Evolutionary conservation across 306 rosid species (phyloP).

Genomic region (Sophora flavescens): DNA sequence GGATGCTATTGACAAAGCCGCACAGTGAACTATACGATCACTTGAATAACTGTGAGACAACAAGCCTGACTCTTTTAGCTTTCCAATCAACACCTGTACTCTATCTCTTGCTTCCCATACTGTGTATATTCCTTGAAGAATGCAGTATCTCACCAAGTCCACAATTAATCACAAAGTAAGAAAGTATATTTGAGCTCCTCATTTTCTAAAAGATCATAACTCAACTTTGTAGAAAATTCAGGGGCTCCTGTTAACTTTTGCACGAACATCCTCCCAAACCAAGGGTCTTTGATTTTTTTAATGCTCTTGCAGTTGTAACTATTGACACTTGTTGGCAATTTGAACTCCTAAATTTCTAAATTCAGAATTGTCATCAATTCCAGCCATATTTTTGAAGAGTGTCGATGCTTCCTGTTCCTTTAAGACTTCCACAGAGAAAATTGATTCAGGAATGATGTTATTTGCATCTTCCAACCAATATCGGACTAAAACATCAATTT

Average conservation of each 20-base stretch:
- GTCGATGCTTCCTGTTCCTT: background rate
- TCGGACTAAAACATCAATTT: background rate
- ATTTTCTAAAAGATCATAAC: background rate
- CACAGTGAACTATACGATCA: constrained; percentile 28
- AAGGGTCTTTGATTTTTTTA: background rate
- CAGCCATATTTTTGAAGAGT: background rate
- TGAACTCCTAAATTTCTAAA: background rate
- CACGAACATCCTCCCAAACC: background rate
- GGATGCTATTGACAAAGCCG: constrained; percentile 36
- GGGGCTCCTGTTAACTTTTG: too few species aligned
- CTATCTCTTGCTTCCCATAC: background rate
- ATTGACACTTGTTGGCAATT: background rate
- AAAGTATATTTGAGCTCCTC: background rate
- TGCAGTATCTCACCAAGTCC: constrained; percentile 1
- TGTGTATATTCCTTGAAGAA: background rate
- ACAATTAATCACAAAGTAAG: constrained; percentile 5
- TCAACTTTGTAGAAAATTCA: background rate
- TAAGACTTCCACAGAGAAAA: background rate
- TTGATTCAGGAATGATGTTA: background rate
- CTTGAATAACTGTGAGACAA: background rate
- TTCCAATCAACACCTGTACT: background rate
- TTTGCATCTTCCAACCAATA: background rate
- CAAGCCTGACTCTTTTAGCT: background rate
- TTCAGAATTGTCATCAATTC: background rate
- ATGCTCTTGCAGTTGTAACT: constrained; percentile 5